A percentile compares a stretch with the other conserved stretches of the same genome.
These are phyloP conservation scores for Rhodotorula diobovata DNA, from an alignment of 768 basidiomycete species.

Conservation along the genomic window DNA sequence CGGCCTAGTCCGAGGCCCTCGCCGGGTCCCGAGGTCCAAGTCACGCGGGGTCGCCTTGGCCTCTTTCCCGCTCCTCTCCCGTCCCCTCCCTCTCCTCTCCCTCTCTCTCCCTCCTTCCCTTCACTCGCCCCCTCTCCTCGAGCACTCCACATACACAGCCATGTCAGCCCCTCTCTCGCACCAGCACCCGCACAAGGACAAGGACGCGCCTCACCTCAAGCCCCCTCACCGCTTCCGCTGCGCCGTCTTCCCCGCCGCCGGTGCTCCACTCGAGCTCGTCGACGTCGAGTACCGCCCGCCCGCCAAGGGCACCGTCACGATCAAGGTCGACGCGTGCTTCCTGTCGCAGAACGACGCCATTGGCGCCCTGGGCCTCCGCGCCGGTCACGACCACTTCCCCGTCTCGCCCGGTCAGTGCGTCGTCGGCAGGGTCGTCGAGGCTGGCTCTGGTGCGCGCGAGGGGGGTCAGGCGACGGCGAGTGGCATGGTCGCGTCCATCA, in stretches of 20 bases:
- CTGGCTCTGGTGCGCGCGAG: neutral
- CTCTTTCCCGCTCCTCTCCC: too few species aligned
- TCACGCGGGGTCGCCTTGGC: too few species aligned
- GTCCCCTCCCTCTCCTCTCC: too few species aligned
- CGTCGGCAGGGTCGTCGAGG: conserved; percentile 11
- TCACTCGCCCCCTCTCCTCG: neutral
- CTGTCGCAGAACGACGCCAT: conserved; percentile 5
- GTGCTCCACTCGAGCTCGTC: neutral
- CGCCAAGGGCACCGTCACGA: neutral
- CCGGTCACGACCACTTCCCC: neutral
- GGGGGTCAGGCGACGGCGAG: neutral
- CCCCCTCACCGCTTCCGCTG: neutral
- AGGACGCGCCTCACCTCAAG: too few species aligned
- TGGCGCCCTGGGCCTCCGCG: neutral
- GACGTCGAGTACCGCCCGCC: conserved; percentile 7
- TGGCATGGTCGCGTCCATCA: neutral
- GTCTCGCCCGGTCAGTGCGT: conserved; percentile 7
- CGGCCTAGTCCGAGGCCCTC: too few species aligned
- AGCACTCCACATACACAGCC: neutral
- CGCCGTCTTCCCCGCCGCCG: neutral
- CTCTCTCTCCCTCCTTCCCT: neutral
- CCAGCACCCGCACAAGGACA: too few species aligned
- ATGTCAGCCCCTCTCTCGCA: neutral
- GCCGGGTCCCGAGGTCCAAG: too few species aligned
- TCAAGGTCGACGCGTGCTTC: conserved; percentile 2